These are phyloP conservation scores for Metschnikowia hibisci DNA, from an alignment of 805 yeast species.

Conservation along the genomic window DNA sequence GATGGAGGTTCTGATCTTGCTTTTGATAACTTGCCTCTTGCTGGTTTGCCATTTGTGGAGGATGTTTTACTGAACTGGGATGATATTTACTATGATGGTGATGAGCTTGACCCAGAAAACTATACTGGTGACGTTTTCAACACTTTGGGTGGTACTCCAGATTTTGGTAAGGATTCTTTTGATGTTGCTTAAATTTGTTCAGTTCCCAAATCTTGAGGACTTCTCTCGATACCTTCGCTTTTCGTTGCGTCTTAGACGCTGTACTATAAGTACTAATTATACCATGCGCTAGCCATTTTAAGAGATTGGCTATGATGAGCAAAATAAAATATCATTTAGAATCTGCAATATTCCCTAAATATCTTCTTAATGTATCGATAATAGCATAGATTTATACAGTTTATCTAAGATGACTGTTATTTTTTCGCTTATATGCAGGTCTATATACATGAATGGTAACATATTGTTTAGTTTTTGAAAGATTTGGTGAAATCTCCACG, in stretches of 20 bases:
- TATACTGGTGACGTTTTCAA: slow-evolving; percentile 61
- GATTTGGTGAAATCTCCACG: too few relatives aligned
- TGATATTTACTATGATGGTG: slow-evolving; percentile 27
- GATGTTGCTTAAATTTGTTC: slow-evolving; percentile 19
- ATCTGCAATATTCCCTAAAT: too few relatives aligned
- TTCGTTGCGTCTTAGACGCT: neutral
- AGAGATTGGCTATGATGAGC: too few relatives aligned
- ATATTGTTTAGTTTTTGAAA: too few relatives aligned
- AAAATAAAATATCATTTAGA: too few relatives aligned
- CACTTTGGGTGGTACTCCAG: slow-evolving; percentile 45
- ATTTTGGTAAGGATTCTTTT: slow-evolving; percentile 32
- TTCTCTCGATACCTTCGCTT: neutral
- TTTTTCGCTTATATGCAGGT: too few relatives aligned
- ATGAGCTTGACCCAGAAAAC: slow-evolving; percentile 42
- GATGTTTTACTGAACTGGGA: slow-evolving; percentile 53
- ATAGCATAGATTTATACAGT: too few relatives aligned
- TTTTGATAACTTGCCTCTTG: slow-evolving; percentile 47
- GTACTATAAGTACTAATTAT: neutral
- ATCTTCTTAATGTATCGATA: too few relatives aligned
- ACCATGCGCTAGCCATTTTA: too few relatives aligned
- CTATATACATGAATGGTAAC: too few relatives aligned
- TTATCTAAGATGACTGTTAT: too few relatives aligned
- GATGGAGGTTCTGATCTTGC: slow-evolving; percentile 53
- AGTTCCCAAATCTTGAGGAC: neutral
- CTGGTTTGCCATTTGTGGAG: slow-evolving; percentile 51